These are phyloP conservation scores for Beta vulgaris DNA, from an alignment of 148 eudicot genomes.

Conservation along the genomic window DNA sequence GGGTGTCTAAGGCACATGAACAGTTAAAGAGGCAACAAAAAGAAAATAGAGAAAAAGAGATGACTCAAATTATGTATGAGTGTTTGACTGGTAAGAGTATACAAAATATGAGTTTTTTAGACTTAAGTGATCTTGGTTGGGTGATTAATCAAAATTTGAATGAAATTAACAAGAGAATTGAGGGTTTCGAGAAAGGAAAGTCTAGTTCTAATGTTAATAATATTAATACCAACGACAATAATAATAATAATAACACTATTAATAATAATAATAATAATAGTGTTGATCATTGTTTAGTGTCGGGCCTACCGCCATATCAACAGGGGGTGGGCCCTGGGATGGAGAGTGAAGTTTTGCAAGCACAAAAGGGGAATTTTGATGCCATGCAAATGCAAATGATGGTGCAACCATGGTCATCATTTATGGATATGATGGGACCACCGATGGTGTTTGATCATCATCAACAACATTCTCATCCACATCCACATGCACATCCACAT, in stretches of 20 bases:
- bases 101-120: constrained; percentile 35
- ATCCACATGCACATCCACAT: constrained; percentile 10
- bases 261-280: background rate
- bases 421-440: constrained; percentile 31
- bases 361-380: constrained; percentile 17
- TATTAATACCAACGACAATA: background rate
- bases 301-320: background rate
- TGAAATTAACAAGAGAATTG: constrained; percentile 44
- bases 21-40: constrained; percentile 42
- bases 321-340: background rate
- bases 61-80: constrained; percentile 45
- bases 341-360: background rate
- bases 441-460: constrained; percentile 10
- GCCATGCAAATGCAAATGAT: constrained; percentile 30
- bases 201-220: background rate
- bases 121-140: constrained; percentile 57
- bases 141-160: constrained; percentile 47
- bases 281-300: background rate
- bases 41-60: constrained; percentile 54
- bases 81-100: constrained; percentile 47
- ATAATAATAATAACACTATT: background rate
- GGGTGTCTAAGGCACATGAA: constrained; percentile 43
- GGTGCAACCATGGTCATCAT: constrained; percentile 39
- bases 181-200: constrained; percentile 23
- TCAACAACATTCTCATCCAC: constrained; percentile 1